Percentiles rank a stretch among this genome's conserved stretches.
Conservation (phyloP, 768 basidiomycete genomes). For the Coprinopsis cinerea region DNA sequence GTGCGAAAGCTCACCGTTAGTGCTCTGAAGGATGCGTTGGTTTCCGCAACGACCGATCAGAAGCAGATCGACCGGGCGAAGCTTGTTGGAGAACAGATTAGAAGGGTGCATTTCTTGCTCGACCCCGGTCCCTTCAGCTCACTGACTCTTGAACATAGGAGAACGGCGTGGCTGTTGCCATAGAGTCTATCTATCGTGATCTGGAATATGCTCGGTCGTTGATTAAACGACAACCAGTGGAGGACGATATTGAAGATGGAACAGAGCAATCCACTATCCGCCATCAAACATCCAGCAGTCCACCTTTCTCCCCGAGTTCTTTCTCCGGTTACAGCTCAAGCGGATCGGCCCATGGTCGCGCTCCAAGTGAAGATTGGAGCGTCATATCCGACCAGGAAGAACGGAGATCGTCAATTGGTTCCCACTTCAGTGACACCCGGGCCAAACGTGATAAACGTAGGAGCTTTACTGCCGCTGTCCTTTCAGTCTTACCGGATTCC, state of each 20-base stretch:
- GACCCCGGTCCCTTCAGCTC: not conserved
- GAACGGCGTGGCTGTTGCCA: conserved; percentile 88
- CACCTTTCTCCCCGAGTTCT: conserved; percentile 26
- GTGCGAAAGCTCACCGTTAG: conserved; percentile 85
- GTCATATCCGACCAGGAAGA: conserved; percentile 78
- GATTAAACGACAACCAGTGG: conserved; percentile 53
- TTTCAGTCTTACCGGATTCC: conserved; percentile 56
- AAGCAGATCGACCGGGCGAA: conserved; percentile 88
- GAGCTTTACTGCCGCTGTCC: conserved; percentile 55
- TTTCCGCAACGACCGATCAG: conserved; percentile 75
- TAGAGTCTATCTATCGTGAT: conserved; percentile 95
- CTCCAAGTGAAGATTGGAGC: conserved; percentile 81
- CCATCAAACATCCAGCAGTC: conserved; percentile 16
- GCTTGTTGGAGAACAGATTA: conserved; percentile 80
- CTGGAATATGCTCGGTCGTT: conserved; percentile 89
- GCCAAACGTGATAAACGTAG: conserved; percentile 46
- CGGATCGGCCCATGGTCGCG: conserved; percentile 41
- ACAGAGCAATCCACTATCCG: conserved; percentile 34
- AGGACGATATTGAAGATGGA: conserved; percentile 29
- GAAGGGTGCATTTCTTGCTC: conserved; percentile 45
- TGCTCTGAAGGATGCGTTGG: conserved; percentile 70
- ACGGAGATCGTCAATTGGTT: conserved; percentile 47
- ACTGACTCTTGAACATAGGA: conserved; percentile 47
- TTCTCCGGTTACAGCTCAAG: conserved; percentile 51
- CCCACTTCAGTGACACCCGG: conserved; percentile 36